Conservation (phyloP, 148 eudicot species). For the Salicornia ramosissima region DNA sequence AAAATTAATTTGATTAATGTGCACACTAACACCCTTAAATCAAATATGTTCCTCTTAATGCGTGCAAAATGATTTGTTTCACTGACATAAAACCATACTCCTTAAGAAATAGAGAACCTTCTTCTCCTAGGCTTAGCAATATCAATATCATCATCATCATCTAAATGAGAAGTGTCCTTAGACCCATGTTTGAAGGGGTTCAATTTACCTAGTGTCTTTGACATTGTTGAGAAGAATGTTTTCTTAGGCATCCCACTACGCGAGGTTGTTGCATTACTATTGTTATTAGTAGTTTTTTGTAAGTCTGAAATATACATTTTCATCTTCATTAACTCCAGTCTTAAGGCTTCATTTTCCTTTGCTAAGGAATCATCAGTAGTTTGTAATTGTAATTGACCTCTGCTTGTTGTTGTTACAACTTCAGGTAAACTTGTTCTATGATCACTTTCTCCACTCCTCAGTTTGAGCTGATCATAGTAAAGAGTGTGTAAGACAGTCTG, state of each 20-base stretch:
- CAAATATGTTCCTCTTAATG: too few relatives aligned
- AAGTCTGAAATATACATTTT: conserved; percentile 65
- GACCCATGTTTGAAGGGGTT: conserved; percentile 93
- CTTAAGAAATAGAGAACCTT: conserved; percentile 80
- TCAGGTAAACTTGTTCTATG: conserved; percentile 17
- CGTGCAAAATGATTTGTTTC: too few relatives aligned
- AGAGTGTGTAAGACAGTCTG: conserved; percentile 87
- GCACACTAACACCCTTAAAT: too few relatives aligned
- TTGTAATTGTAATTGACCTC: conserved; percentile 50
- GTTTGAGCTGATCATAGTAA: conserved; percentile 74
- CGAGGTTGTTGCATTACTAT: conserved; percentile 47
- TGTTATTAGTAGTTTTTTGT: conserved; percentile 38
- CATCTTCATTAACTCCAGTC: conserved; percentile 67
- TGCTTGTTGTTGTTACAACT: conserved; percentile 33
- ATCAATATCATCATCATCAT: conserved; percentile 52
- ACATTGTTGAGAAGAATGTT: conserved; percentile 80
- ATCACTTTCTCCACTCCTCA: conserved; percentile 62
- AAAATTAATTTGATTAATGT: too few relatives aligned
- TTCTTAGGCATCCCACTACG: conserved; percentile 26
- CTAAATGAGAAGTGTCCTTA: conserved; percentile 72
- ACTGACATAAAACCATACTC: background rate
- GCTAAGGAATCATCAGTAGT: conserved; percentile 57
- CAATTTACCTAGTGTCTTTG: conserved; percentile 76
- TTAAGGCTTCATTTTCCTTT: conserved; percentile 70
- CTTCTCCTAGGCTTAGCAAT: conserved; percentile 79